phyloP scores from a whole-genome alignment of 2,329 filamentous ascomycete genomes.

The Curvularia eragrostidis region DNA sequence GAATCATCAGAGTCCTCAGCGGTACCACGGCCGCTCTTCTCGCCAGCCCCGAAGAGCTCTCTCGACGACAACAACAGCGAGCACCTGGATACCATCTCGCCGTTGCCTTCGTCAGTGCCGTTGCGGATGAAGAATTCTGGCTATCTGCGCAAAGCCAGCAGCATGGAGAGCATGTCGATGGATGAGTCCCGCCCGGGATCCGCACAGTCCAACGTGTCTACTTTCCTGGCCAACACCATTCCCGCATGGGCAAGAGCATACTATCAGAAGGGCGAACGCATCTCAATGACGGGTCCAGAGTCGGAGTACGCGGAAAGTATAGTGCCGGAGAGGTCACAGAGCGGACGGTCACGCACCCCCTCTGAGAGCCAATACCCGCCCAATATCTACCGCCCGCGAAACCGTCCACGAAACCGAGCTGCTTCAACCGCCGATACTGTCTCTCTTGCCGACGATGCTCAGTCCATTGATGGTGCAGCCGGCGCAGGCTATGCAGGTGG shows the following conservation, averaged over 20 bases:
- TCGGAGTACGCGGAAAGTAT: slow-evolving; percentile 44
- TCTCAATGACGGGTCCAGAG: slow-evolving; percentile 45
- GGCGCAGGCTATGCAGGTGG: slow-evolving; percentile 37
- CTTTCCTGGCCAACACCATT: slow-evolving; percentile 45
- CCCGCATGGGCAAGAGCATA: slow-evolving; percentile 50
- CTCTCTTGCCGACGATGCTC: slow-evolving; percentile 35
- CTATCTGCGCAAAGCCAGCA: slow-evolving; percentile 43
- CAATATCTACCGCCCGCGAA: slow-evolving; percentile 49
- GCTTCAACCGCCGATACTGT: slow-evolving; percentile 39
- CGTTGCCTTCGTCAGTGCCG: slow-evolving; percentile 47
- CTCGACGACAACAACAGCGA: slow-evolving; percentile 45
- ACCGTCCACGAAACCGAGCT: slow-evolving; percentile 43
- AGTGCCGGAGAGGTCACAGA: slow-evolving; percentile 44
- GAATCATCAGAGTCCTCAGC: slow-evolving; percentile 43
- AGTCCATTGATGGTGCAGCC: slow-evolving; percentile 38
- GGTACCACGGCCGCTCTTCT: slow-evolving; percentile 47
- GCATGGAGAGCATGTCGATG: slow-evolving; percentile 39
- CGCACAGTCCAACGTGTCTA: slow-evolving; percentile 45
- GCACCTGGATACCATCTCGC: slow-evolving; percentile 49
- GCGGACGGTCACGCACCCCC: slow-evolving; percentile 46
- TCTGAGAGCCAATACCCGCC: slow-evolving; percentile 48
- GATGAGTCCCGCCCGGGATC: slow-evolving; percentile 47
- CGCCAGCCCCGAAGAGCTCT: slow-evolving; percentile 31
- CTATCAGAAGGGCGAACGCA: slow-evolving; percentile 47
- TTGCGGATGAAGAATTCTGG: slow-evolving; percentile 49